These are phyloP conservation scores for Podospora anserina DNA, from an alignment of 495 filamentous ascomycete genomes.

Conservation along the genomic window DNA sequence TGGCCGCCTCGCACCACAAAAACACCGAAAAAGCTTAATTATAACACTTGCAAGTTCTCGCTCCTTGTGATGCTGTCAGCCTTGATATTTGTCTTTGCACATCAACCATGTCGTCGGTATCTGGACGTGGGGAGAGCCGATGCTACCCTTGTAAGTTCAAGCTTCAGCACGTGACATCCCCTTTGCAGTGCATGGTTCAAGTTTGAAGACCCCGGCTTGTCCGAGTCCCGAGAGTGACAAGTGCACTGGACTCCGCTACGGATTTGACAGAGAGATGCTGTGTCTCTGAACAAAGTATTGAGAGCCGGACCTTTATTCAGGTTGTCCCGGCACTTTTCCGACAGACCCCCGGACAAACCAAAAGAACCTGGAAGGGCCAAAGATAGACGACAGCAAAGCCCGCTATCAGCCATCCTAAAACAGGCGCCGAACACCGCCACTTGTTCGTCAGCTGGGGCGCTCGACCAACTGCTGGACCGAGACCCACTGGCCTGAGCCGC, in stretches of 20 bases:
- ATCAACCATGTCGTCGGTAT: not conserved
- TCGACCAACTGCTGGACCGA: constrained; percentile 22
- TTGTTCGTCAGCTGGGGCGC: constrained; percentile 23
- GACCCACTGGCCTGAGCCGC: constrained; percentile 33
- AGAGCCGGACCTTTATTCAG: not conserved
- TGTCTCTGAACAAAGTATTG: not conserved
- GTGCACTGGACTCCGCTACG: not conserved
- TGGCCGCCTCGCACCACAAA: too few species aligned
- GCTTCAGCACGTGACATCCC: constrained; percentile 6
- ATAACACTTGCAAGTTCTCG: too few species aligned
- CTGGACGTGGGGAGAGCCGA: not conserved
- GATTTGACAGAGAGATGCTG: too few species aligned
- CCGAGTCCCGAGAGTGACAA: constrained; percentile 13
- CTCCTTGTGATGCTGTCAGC: too few species aligned
- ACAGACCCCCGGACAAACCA: not conserved
- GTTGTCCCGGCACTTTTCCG: not conserved
- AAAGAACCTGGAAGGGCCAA: not conserved
- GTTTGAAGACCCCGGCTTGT: constrained; percentile 13
- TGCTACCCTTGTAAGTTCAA: not conserved
- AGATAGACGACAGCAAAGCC: not conserved
- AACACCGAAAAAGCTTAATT: too few species aligned
- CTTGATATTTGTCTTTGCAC: not conserved
- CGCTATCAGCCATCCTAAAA: constrained; percentile 3
- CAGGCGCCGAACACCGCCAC: constrained; percentile 19
- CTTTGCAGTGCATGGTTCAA: constrained; percentile 5